phyloP scores from a whole-genome alignment of 495 filamentous ascomycete species.

The Trichoderma orchidacearum region DNA sequence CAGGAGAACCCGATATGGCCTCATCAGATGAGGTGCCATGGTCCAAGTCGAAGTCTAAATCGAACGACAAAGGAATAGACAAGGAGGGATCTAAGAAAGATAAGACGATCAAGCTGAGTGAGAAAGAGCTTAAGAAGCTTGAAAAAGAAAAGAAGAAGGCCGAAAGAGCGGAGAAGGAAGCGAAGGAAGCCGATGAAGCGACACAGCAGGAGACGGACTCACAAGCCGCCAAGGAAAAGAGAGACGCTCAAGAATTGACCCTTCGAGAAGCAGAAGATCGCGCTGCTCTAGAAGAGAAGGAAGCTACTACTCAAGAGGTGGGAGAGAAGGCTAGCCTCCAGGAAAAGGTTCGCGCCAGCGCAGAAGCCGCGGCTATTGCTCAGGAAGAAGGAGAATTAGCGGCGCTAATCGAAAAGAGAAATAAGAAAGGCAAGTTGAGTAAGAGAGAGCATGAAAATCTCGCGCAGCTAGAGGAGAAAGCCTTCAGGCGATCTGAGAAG shows the following conservation, averaged over 20 bases:
- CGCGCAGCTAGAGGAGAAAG: not conserved
- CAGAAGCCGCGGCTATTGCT: conserved; percentile 13
- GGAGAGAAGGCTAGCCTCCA: conserved; percentile 5
- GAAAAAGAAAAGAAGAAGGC: conserved; percentile 20
- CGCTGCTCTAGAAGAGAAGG: conserved; percentile 4
- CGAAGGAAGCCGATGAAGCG: conserved; percentile 17
- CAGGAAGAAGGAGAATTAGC: conserved; percentile 19
- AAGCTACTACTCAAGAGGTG: not conserved
- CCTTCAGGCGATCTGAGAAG: not conserved
- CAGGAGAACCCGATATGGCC: conserved; percentile 3
- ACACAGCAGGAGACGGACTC: conserved; percentile 17
- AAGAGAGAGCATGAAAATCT: not conserved
- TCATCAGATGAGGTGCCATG: too few relatives aligned
- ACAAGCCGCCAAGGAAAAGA: conserved; percentile 18
- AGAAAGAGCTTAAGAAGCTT: conserved; percentile 16
- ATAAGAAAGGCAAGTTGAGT: conserved; percentile 17
- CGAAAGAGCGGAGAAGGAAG: conserved; percentile 19
- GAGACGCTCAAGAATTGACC: conserved; percentile 20
- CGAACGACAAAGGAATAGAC: conserved; percentile 9
- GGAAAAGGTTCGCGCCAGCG: not conserved
- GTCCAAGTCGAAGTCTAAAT: conserved; percentile 8
- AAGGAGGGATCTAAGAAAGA: conserved; percentile 8
- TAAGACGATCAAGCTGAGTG: conserved; percentile 14
- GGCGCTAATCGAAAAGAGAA: conserved; percentile 12
- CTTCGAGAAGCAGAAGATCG: conserved; percentile 7